Conservation (phyloP, 1,284 basidiomycete species). For the Sutorius eximius region DNA sequence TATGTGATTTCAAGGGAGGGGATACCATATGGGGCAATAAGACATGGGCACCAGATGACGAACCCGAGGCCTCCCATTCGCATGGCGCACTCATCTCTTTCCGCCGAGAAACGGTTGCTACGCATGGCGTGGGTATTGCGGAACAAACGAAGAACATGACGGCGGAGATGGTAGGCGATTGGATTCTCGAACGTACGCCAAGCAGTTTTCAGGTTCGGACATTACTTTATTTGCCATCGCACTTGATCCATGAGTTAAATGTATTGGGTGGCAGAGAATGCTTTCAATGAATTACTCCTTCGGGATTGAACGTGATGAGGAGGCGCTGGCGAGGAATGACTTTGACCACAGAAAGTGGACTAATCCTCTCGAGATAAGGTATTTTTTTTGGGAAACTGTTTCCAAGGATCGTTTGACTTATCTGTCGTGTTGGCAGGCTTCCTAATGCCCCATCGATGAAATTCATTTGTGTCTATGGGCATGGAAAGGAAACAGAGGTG, state of each 20-base stretch:
- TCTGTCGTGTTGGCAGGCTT: conserved; percentile 41
- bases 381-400: conserved; percentile 22
- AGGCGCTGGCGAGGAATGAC: conserved; percentile 64
- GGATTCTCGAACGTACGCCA: conserved; percentile 87
- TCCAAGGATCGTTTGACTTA: not conserved
- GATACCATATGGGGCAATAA: conserved; percentile 87
- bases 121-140: not conserved
- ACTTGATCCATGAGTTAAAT: conserved; percentile 1
- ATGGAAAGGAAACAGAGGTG: conserved; percentile 95
- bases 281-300: conserved; percentile 88
- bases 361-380: conserved; percentile 93
- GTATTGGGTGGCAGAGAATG: conserved; percentile 71
- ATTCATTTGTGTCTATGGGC: conserved; percentile 92
- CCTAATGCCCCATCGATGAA: conserved; percentile 92
- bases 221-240: not conserved
- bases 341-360: conserved; percentile 83
- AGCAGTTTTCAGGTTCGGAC: conserved; percentile 74
- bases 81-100: conserved; percentile 88
- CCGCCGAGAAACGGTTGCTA: conserved; percentile 38
- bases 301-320: conserved; percentile 83
- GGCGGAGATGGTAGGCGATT: conserved; percentile 69
- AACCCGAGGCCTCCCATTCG: conserved; percentile 56
- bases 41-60: conserved; percentile 78
- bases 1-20: conserved; percentile 62
- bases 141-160: conserved; percentile 71